Base-by-base conservation (phyloP, 768 basidiomycete genomes). In the Amanita brunnescens region DNA sequence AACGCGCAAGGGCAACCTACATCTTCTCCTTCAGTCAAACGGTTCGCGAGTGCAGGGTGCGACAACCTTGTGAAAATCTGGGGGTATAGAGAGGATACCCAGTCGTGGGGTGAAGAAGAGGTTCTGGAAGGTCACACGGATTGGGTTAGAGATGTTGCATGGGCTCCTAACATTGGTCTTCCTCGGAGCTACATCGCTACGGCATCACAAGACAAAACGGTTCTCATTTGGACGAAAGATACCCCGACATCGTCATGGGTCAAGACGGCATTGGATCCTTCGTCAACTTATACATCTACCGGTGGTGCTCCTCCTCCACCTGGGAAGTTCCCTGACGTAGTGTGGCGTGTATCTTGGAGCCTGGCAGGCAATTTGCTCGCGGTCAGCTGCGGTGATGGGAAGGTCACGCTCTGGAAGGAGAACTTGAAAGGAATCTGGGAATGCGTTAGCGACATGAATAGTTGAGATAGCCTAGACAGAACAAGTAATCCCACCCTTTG, bases 331-430 rank as follows among this genome's bases (percentile, higher is more conserved):
- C 90, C 91, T 1, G 95, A 98, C 64, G 91, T 93, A 4, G 93
- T 97, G 21, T 99, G 95, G 96, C 80, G 94, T n/a, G 92, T 97
- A 30, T 91, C 89, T 40, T 99, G 96, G 96, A 94, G 91, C 57
- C 77, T 97, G 21, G 91, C 94, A 1, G 95, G 95, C 14, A 98
- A 97, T 62, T 79, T 99, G 47, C 75, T 99, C 41, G 94, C 94
- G 0, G 96, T 98, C 39, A 92, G 91, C 65, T 95, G 92, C 66
- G 94, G 93, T 8, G 96, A 99, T 62, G 95, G 96, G 10, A 97
- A 96, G 69, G 95, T 99, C 18, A 92, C 89, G 6, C 72, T 97
- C 45, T 99, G 96, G 95, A 99, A 99, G 68, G 96, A 99, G 71
- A 94, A 90, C 64, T 68, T 96, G 61, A 88, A 87, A 61, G 90